phyloP scores from a whole-genome alignment of 192 early-diverging fungal genomes.

The Phlyctochytrium bullatum region DNA sequence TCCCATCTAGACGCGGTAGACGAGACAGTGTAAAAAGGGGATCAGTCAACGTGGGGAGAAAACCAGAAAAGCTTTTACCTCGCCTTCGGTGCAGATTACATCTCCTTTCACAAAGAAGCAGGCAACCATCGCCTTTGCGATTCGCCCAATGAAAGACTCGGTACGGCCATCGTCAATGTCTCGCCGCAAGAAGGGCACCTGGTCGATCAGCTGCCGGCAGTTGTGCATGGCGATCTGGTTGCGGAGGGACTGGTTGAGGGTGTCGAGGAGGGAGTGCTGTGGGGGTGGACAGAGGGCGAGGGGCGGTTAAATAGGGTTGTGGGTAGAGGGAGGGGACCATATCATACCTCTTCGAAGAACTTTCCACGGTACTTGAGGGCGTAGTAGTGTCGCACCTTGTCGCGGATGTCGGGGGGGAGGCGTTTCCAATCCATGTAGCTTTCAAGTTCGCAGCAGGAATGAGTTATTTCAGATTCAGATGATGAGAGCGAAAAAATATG shows the following conservation, averaged over 20 bases:
- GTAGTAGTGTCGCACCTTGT: slow-evolving; percentile 23
- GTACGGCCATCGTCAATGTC: slow-evolving; percentile 19
- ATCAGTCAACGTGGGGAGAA: not conserved
- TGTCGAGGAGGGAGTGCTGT: slow-evolving; percentile 10
- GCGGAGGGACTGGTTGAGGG: slow-evolving; percentile 21
- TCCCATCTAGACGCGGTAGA: slow-evolving; percentile 1
- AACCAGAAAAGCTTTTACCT: slow-evolving; percentile 16
- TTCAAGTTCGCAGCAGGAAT: too few species aligned
- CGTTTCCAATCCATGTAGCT: slow-evolving; percentile 31
- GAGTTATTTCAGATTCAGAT: too few species aligned
- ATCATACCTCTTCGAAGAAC: slow-evolving; percentile 26
- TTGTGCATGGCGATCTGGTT: slow-evolving; percentile 30
- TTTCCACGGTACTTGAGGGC: slow-evolving; percentile 30
- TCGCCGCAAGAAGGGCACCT: slow-evolving; percentile 28
- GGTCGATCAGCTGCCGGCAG: slow-evolving; percentile 19
- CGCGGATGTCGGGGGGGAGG: slow-evolving; percentile 1
- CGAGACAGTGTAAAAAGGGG: not conserved
- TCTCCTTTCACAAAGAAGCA: slow-evolving; percentile 29
- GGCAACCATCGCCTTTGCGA: slow-evolving; percentile 12
- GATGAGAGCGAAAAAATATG: too few species aligned
- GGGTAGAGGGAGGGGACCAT: not conserved
- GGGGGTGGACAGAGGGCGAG: not conserved
- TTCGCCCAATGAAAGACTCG: slow-evolving; percentile 14
- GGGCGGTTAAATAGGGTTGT: not conserved
- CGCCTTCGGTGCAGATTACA: slow-evolving; percentile 25